Evolutionary conservation across 306 rosid species (phyloP).

Genomic region (Mimosa pudica): DNA sequence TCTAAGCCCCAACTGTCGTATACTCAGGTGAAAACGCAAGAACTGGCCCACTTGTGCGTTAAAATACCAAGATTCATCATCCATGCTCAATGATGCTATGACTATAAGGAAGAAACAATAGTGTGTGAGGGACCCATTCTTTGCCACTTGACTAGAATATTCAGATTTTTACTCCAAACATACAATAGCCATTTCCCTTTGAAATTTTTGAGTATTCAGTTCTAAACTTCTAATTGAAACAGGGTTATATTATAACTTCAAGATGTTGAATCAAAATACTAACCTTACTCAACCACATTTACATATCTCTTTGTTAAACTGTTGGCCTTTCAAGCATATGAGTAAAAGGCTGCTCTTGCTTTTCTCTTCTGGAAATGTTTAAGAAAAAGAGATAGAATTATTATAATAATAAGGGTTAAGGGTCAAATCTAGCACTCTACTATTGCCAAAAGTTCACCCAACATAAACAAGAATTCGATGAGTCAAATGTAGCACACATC

Average conservation of each 20-base stretch:
- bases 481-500: too few species aligned
- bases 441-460: too few species aligned
- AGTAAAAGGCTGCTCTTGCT: too few species aligned
- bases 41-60: background rate
- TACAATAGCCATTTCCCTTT: constrained; percentile 55
- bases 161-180: background rate
- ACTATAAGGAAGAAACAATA: background rate
- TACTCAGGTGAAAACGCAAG: background rate
- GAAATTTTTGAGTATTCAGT: constrained; percentile 40
- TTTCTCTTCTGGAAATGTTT: too few species aligned
- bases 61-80: background rate
- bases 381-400: too few species aligned
- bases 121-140: background rate
- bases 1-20: background rate
- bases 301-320: background rate
- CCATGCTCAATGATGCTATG: background rate
- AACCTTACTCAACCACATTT: background rate
- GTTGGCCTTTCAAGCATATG: background rate
- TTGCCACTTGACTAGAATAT: background rate
- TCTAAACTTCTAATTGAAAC: background rate
- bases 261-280: background rate
- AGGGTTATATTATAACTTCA: background rate
- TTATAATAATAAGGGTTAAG: too few species aligned
- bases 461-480: too few species aligned
- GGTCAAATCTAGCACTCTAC: too few species aligned